Evolutionary conservation across 2,329 filamentous ascomycete species (phyloP), one percentile per base, ranked within the genome.

Genomic region (Cladosporium halotolerans): DNA sequence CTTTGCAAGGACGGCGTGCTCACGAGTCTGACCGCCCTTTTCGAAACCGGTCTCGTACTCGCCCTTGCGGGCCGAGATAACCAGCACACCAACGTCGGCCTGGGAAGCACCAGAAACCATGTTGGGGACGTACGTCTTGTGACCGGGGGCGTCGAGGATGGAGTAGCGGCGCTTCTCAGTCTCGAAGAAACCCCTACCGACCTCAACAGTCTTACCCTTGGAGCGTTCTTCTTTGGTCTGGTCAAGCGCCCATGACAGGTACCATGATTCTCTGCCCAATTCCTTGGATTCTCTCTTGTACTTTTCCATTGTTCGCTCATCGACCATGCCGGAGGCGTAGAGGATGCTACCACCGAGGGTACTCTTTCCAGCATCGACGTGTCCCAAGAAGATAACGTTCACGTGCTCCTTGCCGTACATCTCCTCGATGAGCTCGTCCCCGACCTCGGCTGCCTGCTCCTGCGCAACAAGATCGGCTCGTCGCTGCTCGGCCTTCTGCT

Each of bases 21-120:
- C 93, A 69, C 93, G 83, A 51, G 93, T 99, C 73, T 99, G 93
- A 36, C 93, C 92, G 58, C 93, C 93, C 77, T 86, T 88, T 65
- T 99, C 93, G 70, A 99, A 99, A 46, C 93, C 93, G 33, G 93
- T 97, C 75, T 99, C 93, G 72, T 97, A 99, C 75, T 99, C 93
- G 68, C 93, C 93, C 79, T 96, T 97, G 67, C 93, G 86, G 40
- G 93, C 90, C 48, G 88, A 95, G 66, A 97, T 96, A 68, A 99
- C 93, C 44, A 99, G 80, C 63, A 96, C 89, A 69, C 93, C 93
- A 32, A 99, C 85, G 71, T 96, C 90, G 45, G 90, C 90, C 73
- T 96, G 90, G 10, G 89, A 70, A 28, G 69, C 69, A 41, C 68
- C 68, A 39, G 92, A 91, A 67, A 99, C 95, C 93, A 99, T 99